phyloP scores from a whole-genome alignment of 768 basidiomycete genomes.

The Podaxis sp. region DNA sequence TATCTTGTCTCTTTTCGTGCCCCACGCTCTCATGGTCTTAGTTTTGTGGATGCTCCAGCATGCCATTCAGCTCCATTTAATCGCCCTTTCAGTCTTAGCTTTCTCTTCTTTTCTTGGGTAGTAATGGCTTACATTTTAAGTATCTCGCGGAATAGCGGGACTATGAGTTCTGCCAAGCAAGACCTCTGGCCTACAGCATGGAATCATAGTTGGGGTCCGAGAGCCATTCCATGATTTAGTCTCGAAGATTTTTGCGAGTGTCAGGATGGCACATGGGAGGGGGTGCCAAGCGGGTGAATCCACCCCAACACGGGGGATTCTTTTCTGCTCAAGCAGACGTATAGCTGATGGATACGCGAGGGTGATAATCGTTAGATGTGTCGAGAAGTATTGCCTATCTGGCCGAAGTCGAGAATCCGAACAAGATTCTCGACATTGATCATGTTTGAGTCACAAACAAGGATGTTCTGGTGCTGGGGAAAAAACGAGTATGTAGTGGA shows the following conservation, averaged over 20 bases:
- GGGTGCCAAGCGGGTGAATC: not conserved
- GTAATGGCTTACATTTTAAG: too few species aligned
- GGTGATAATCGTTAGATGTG: not conserved
- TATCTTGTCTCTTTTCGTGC: too few species aligned
- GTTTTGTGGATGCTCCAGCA: too few species aligned
- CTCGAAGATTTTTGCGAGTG: not conserved
- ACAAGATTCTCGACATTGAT: not conserved
- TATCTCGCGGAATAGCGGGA: not conserved
- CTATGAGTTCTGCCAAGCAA: not conserved
- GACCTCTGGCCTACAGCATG: not conserved
- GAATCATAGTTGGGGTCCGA: not conserved
- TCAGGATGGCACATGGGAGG: not conserved
- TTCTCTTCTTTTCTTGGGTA: too few species aligned
- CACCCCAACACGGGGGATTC: not conserved
- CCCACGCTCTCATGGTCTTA: too few species aligned
- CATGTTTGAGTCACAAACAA: not conserved
- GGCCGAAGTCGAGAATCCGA: not conserved
- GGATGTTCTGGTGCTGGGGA: not conserved
- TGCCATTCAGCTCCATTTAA: too few species aligned
- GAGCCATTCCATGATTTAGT: not conserved
- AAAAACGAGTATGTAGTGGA: not conserved
- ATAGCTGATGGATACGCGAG: not conserved
- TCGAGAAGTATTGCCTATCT: not conserved
- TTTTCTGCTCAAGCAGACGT: not conserved
- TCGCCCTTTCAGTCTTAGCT: too few species aligned